Evolutionary conservation across 352 stramenopile genomes (phyloP).

Genomic region (Pythium oligandrum): DNA sequence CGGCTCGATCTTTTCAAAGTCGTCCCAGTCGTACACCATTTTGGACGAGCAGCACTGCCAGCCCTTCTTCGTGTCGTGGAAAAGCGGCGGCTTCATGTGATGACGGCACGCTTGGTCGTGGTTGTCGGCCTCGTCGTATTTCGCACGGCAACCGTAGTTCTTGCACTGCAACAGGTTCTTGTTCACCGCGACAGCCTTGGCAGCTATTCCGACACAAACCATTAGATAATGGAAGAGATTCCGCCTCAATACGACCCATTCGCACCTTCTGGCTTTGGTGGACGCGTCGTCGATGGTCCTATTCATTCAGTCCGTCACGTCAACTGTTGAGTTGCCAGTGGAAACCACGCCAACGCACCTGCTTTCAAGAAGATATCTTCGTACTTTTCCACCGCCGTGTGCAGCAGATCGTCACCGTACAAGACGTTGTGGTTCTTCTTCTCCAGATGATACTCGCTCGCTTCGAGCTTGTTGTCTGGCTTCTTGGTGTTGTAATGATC

Average conservation of each 20-base stretch:
- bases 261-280: constrained; percentile 10
- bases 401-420: constrained; percentile 71
- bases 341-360: constrained; percentile 12
- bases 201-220: background rate
- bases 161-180: constrained; percentile 74
- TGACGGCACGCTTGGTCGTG: constrained; percentile 67
- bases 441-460: constrained; percentile 57
- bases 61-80: constrained; percentile 90
- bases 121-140: constrained; percentile 80
- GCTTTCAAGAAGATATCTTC: constrained; percentile 82
- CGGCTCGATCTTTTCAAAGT: constrained; percentile 88
- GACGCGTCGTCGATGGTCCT: constrained; percentile 3
- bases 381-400: constrained; percentile 79
- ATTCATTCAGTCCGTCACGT: too few relatives aligned
- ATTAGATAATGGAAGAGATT: background rate
- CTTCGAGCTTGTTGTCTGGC: constrained; percentile 55
- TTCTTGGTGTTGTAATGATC: constrained; percentile 90
- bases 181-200: constrained; percentile 11
- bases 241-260: background rate
- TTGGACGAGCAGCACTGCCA: constrained; percentile 87
- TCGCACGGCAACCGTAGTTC: constrained; percentile 82
- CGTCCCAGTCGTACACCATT: constrained; percentile 95
- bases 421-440: constrained; percentile 48
- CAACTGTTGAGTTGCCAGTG: too few relatives aligned
- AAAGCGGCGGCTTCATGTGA: constrained; percentile 75